These are phyloP conservation scores for Anisodus tanguticus DNA, from an alignment of 257 asterid species.

Conservation along the genomic window DNA sequence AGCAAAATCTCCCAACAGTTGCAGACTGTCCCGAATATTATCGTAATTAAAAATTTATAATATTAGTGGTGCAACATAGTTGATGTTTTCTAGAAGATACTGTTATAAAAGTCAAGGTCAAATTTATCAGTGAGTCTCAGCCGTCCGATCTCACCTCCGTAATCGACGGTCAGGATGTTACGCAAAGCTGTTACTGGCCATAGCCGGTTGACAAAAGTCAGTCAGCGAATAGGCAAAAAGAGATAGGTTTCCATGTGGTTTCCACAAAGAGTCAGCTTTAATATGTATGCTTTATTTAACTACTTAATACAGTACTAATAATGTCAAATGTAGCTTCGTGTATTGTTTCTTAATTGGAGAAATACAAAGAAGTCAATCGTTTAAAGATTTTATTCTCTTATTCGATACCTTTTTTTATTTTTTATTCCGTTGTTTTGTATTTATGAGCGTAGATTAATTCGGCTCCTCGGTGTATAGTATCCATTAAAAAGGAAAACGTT, in stretches of 20 bases:
- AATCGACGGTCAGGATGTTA: not conserved
- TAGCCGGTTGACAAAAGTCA: not conserved
- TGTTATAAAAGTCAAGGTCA: no score
- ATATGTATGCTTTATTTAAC: not conserved
- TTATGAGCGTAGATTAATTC: no score
- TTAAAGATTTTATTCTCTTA: not conserved
- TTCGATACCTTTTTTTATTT: not conserved
- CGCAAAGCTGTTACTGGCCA: not conserved
- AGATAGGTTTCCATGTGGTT: not conserved
- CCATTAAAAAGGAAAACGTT: no score
- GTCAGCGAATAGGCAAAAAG: not conserved
- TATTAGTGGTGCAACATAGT: no score
- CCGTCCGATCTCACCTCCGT: not conserved
- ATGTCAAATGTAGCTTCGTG: conserved; percentile 3
- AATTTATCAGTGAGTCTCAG: no score
- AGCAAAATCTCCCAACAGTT: no score
- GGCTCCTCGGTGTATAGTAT: no score
- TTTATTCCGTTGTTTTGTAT: no score
- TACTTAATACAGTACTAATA: not conserved
- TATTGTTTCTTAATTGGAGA: not conserved
- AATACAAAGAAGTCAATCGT: conserved; percentile 14
- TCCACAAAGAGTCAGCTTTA: conserved; percentile 13
- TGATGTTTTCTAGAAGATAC: no score
- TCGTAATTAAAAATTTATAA: no score
- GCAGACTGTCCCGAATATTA: no score